Evolutionary conservation across 2,329 filamentous ascomycete species (phyloP), one percentile per base, ranked within the genome.

Genomic region (Calonectria naviculata): DNA sequence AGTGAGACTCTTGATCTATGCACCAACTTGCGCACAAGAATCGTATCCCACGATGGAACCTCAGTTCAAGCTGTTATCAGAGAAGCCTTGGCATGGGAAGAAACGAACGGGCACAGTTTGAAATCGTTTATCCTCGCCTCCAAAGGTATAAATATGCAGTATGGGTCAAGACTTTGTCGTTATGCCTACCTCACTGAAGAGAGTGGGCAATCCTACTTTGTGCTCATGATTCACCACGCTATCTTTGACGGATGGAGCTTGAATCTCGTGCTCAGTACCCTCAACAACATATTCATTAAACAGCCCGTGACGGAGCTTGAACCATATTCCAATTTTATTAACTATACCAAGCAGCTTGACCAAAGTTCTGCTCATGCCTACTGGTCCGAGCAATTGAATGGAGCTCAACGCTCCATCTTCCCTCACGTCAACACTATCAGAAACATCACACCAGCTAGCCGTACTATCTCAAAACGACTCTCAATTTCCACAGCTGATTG

Each of bases 401-500:
- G 52, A 4, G 64, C 64, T 1, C 47, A 66, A 12, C 47, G 52
- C 4, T 52, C 64, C 19, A 46, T 52, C 12, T 66, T 66, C 49
- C 64, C 64, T 2, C 36, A 42, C 21, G 49, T 41, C 2, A 47
- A 42, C 26, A 21, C 31, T 10, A 49, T 63, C 12, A 38, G 29
- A 21, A 17, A 61, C 34, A 26, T 26, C 4, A 65, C 46, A 13
- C 34, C 62, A 7, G 29, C 34, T 2, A 65, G 62, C 83, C 87
- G 8, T 84, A 89, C 73, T 86, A 85, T 1, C 6, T 58, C 52
- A 5, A 31, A 34, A 84, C 72, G 82, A 86, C 66, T 85, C 86
- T 69, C 83, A 89, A 54, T 58, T n/a, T 29, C n/a, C 49, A 2
- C 19, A 21, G n/a, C 46, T 6, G 28, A 52, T 34, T 49, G 41